Base-by-base conservation (phyloP, 139 green algal species). In the Chlorella sp. region DNA sequence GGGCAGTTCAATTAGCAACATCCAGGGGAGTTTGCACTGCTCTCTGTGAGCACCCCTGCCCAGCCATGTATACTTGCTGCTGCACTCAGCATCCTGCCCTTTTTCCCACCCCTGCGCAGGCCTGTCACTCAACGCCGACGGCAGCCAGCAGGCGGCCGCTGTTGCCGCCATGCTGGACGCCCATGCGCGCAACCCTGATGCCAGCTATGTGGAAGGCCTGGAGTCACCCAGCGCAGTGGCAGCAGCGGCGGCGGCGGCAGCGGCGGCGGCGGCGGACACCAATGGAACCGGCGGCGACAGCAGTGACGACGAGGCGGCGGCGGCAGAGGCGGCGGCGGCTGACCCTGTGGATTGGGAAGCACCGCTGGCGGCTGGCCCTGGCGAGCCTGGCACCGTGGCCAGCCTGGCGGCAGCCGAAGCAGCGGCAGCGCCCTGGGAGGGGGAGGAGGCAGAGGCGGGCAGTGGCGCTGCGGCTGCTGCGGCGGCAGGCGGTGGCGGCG, bases 261-360 rank as follows among this genome's bases (percentile, higher is more conserved):
- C 72, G 6, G 54, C 72, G 6, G 70, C 24, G 38, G 28, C 30
- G 70, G 69, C 65, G 16, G 54, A 58, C 17, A 43, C 82, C 82
- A 86, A 86, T 44, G 82, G 69, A 3, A 54, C 20, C 5, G 82
- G 20, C 34, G 82, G 58, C 22, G 82, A 54, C 36, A 68, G 41
- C 43, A 68, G 70, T 34, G 62, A 34, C 17, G 82, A 54, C 26
- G 73, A 76, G 24, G 73, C 32, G 24, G 73, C 75, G 8, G 44
- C 73, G 17, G 58, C 60, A 2, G 62, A 58, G 17, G 75, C 34
- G 28, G 43, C 34, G 4, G 38, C 75, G 13, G 7, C 16, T 0
- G 75, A 87, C 69, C 64, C 75, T 16, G 75, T 90, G 26, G 82
- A 90, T 60, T 90, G 86, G 86, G 83, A 90, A 13, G 75, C 82